Percentiles rank a stretch among this genome's conserved stretches.
Conservation (phyloP, 2,329 filamentous ascomycete genomes). For the Beauveria brongniartii region DNA sequence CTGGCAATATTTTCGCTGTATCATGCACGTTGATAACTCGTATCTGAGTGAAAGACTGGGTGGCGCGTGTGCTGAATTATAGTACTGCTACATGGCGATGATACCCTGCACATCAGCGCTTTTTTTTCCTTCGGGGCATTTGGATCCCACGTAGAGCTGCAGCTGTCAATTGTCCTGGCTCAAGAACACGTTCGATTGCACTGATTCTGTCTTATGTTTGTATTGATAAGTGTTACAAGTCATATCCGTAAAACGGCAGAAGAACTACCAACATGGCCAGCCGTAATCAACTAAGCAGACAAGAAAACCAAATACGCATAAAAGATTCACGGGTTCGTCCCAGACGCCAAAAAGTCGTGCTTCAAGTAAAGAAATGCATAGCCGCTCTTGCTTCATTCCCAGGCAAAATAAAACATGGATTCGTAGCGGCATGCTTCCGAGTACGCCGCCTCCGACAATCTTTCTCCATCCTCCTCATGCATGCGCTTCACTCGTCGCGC, state of each 20-base stretch:
- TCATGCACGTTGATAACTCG: too few species aligned
- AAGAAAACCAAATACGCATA: background rate
- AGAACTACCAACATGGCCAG: background rate
- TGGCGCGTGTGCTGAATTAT: background rate
- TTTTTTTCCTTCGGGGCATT: too few species aligned
- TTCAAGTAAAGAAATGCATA: slow-evolving; percentile 7
- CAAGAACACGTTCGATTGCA: background rate
- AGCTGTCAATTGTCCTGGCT: too few species aligned
- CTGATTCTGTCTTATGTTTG: background rate
- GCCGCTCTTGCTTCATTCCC: slow-evolving; percentile 7
- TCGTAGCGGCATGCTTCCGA: slow-evolving; percentile 1
- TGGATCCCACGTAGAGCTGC: too few species aligned
- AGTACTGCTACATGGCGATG: background rate
- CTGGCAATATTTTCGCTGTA: too few species aligned
- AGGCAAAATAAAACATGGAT: slow-evolving; percentile 12
- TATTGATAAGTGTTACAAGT: background rate
- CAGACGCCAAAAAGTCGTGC: slow-evolving; percentile 5
- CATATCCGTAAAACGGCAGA: background rate
- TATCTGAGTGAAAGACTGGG: too few species aligned
- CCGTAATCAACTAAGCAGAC: background rate
- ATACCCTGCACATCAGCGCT: background rate
- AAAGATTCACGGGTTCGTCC: background rate
- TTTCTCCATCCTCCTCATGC: background rate
- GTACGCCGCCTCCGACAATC: background rate
- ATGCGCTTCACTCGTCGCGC: background rate